Evolutionary conservation across 225 moss, liverwort and hornwort species (phyloP).

Genomic region (Polytrichum formosum): DNA sequence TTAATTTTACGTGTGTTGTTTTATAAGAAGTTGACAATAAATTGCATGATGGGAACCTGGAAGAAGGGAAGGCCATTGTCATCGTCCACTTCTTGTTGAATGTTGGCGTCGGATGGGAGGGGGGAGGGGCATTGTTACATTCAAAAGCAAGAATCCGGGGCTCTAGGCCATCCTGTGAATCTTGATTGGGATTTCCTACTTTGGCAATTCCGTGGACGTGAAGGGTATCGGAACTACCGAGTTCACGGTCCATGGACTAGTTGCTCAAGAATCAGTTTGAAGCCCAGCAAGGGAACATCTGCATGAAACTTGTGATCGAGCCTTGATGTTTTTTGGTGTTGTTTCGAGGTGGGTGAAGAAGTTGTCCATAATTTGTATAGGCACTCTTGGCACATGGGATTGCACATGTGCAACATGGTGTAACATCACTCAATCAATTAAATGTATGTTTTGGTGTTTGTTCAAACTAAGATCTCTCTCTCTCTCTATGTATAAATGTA

Average conservation of each 20-base stretch:
- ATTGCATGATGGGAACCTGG: neutral
- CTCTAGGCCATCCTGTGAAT: neutral
- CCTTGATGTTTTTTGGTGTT: too few relatives aligned
- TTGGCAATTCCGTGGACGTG: neutral
- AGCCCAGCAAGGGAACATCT: too few relatives aligned
- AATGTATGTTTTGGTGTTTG: too few relatives aligned
- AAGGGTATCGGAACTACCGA: neutral
- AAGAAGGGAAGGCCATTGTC: neutral
- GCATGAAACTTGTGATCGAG: too few relatives aligned
- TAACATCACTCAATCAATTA: too few relatives aligned
- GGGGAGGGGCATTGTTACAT: neutral
- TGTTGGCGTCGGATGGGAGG: neutral
- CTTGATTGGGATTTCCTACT: constrained; percentile 5
- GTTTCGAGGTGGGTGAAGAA: too few relatives aligned
- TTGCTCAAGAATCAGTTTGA: neutral
- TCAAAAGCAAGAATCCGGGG: constrained; percentile 13
- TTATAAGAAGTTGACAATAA: neutral
- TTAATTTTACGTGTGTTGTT: too few relatives aligned
- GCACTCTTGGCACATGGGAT: too few relatives aligned
- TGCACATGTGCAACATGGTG: too few relatives aligned
- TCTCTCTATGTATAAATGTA: too few relatives aligned
- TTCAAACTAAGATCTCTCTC: too few relatives aligned
- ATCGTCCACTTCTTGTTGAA: constrained; percentile 3
- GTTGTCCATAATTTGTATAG: too few relatives aligned
- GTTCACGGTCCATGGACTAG: neutral